Conservation (phyloP, 2,329 filamentous ascomycete genomes). For the Emericellopsis atlantica region DNA sequence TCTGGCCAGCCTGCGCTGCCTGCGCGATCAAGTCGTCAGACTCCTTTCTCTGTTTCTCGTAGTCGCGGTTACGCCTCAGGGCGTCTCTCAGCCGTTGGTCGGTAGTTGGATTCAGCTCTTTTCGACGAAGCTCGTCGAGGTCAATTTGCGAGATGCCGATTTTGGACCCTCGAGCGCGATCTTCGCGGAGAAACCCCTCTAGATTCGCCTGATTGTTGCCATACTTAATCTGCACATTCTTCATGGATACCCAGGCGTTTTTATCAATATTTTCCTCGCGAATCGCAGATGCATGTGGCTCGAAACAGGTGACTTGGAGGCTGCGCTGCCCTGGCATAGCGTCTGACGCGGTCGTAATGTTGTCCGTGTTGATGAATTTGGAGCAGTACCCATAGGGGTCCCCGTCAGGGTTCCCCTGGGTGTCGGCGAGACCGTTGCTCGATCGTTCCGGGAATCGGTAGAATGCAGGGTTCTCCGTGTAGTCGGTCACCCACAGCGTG, state of each 20-base stretch:
- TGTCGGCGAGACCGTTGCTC: slow-evolving; percentile 14
- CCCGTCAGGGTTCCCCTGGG: slow-evolving; percentile 26
- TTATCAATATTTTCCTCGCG: slow-evolving; percentile 34
- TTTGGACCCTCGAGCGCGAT: slow-evolving; percentile 31
- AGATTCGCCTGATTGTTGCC: slow-evolving; percentile 40
- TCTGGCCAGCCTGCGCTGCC: slow-evolving; percentile 21
- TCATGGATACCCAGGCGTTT: slow-evolving; percentile 52
- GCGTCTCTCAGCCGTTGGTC: slow-evolving; percentile 42
- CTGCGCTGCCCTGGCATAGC: slow-evolving; percentile 62
- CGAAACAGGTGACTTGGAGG: slow-evolving; percentile 59
- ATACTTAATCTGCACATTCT: slow-evolving; percentile 60
- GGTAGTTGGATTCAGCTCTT: slow-evolving; percentile 10
- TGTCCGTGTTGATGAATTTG: slow-evolving; percentile 9
- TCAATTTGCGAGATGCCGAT: slow-evolving; percentile 46
- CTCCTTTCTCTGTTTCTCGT: slow-evolving; percentile 35
- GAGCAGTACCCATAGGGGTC: slow-evolving; percentile 43
- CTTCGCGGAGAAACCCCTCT: slow-evolving; percentile 60
- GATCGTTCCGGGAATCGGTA: slow-evolving; percentile 29
- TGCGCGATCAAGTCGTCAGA: slow-evolving; percentile 23
- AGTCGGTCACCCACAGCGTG: slow-evolving; percentile 70
- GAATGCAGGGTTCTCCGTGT: slow-evolving; percentile 58
- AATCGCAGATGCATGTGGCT: slow-evolving; percentile 51
- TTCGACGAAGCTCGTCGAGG: slow-evolving; percentile 20
- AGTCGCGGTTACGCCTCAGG: slow-evolving; percentile 50
- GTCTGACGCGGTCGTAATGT: neutral